Percentiles rank a stretch among this genome's conserved stretches.
phyloP scores from a whole-genome alignment of 228 moss, liverwort and hornwort species.

The Sphagnum magellanicum region DNA sequence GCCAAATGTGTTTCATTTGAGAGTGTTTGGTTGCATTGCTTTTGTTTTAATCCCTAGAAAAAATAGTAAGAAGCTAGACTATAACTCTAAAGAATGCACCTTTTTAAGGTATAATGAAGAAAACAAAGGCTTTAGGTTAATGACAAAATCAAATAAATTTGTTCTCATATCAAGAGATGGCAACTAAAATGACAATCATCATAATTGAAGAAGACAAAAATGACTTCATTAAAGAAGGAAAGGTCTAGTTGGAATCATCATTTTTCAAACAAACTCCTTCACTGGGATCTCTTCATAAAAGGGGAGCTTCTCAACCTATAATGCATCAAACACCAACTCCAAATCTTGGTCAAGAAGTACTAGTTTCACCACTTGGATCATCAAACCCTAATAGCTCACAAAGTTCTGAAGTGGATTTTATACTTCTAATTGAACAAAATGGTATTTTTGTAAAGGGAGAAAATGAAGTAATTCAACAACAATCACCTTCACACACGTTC shows the following conservation, averaged over 20 bases:
- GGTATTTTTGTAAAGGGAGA: too few relatives aligned
- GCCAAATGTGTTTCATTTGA: conserved; percentile 1
- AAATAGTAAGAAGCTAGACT: not conserved
- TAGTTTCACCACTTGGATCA: too few relatives aligned
- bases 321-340: too few relatives aligned
- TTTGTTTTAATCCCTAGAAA: not conserved
- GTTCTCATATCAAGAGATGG: not conserved
- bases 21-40: conserved; percentile 7
- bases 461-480: too few relatives aligned
- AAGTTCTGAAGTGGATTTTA: not conserved
- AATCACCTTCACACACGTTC: too few relatives aligned
- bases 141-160: not conserved
- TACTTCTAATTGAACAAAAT: not conserved
- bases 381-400: not conserved
- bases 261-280: too few relatives aligned
- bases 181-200: not conserved
- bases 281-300: too few relatives aligned
- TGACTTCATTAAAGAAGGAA: not conserved
- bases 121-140: conserved; percentile 1
- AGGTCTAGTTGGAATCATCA: too few relatives aligned
- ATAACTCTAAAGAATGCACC: not conserved
- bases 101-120: conserved; percentile 2
- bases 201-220: not conserved
- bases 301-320: too few relatives aligned
- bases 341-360: too few relatives aligned